Base-by-base conservation (phyloP, 179 eudicot species). In the Silene vulgaris region DNA sequence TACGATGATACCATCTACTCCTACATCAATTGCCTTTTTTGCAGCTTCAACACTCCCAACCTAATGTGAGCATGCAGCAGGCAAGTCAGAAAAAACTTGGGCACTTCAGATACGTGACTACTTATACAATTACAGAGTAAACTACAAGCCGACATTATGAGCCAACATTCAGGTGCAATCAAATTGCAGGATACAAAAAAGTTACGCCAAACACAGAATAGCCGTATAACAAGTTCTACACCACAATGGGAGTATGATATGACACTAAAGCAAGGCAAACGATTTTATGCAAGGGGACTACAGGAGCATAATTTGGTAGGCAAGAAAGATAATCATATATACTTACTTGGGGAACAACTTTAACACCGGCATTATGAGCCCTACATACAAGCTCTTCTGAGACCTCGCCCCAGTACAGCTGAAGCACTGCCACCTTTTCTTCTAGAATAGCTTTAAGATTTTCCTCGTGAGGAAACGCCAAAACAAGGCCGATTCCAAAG, bases 381-480 rank as follows among this genome's bases (percentile, higher is more conserved):
- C 81, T 76, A 69, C 23, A 72, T 32, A 94, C 92, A 43, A 94
- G 83, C 68, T 90, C 92, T 73, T 90, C 65, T 1, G 97, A 76
- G 76, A 88, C 89, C 73, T 92, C 92, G 26, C 98, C 98, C 98
- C 97, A 94, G 64, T 88, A 94, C 71, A 91, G 78, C 75, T 94
- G 91, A 85, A 94, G 81, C 43, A 91, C 83, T 2, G 91, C 88
- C 70, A 94, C 97, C 72, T 87, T 92, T 78, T 91, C 98, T 17
- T 94, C 96, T 29, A 94, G 83, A 74, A 94, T 90, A 40, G 81
- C 96, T 80, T 86, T 88, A 52, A 94, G 12, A 77, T 91, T 94
- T 76, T 91, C 90, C 82, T 90, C 85, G 71, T 90, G 91, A 52
- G 97, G 91, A 86, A 94, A 94, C 70, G 96, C 96, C 77, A 94